phyloP scores from a whole-genome alignment of 169 alveolate species.

The Sarcocystis neurona region DNA sequence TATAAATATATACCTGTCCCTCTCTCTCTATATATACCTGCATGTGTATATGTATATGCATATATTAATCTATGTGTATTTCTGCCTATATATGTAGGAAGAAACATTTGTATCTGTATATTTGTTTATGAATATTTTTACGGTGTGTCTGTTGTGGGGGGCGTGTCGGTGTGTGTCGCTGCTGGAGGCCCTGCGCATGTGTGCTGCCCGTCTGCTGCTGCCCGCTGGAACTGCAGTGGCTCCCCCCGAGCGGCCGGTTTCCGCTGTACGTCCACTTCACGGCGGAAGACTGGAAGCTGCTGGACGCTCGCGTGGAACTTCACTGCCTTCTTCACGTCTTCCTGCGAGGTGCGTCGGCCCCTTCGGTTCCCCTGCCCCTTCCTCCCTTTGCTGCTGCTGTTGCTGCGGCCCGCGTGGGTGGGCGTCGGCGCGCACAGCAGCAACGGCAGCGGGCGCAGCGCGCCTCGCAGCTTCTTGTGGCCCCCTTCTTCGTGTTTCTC shows the following conservation, averaged over 20 bases:
- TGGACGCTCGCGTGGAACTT: constrained; percentile 41
- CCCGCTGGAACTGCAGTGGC: not conserved
- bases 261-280: constrained; percentile 39
- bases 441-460: too few species aligned
- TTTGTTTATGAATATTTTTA: too few species aligned
- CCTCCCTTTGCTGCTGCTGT: too few species aligned
- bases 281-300: constrained; percentile 44
- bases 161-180: not conserved
- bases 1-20: too few species aligned
- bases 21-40: not conserved
- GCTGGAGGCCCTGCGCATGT: not conserved
- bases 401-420: too few species aligned
- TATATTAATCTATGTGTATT: not conserved
- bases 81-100: not conserved
- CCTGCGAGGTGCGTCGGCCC: not conserved
- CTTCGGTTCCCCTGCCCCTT: too few species aligned
- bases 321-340: constrained; percentile 32
- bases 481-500: too few species aligned
- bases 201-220: not conserved
- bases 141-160: not conserved
- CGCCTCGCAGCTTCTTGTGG: too few species aligned
- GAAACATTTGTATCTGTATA: not conserved
- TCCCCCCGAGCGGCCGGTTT: constrained; percentile 17
- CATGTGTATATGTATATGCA: not conserved
- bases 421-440: too few species aligned